phyloP scores from a whole-genome alignment of 2,329 filamentous ascomycete genomes.

The Neonectria ditissima region DNA sequence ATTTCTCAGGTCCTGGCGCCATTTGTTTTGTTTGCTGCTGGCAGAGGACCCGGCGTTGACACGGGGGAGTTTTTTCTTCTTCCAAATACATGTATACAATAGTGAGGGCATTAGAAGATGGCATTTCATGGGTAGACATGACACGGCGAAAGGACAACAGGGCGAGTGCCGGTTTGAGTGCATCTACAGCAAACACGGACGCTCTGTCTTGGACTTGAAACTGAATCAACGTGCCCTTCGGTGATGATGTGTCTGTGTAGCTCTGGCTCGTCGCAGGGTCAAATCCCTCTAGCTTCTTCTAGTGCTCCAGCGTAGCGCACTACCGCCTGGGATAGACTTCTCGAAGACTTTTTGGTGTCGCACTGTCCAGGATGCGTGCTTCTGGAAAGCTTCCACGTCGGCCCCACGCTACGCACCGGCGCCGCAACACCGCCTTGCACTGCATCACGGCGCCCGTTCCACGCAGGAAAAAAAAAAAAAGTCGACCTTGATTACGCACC shows the following conservation, averaged over 20 bases:
- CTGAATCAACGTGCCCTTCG: not conserved
- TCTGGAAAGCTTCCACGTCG: conserved; percentile 45
- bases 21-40: conserved; percentile 13
- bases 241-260: not conserved
- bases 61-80: conserved; percentile 8
- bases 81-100: conserved; percentile 20
- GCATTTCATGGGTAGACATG: conserved; percentile 27
- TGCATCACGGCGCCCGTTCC: conserved; percentile 17
- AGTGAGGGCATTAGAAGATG: conserved; percentile 22
- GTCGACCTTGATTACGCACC: conserved; percentile 14
- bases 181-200: conserved; percentile 1
- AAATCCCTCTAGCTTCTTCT: not conserved
- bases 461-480: conserved; percentile 26
- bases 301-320: not conserved
- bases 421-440: conserved; percentile 5
- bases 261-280: not conserved
- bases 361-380: conserved; percentile 32
- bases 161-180: not conserved
- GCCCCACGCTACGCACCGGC: conserved; percentile 37
- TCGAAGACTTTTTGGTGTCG: not conserved
- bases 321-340: conserved; percentile 11
- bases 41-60: conserved; percentile 31
- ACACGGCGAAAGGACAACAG: conserved; percentile 15
- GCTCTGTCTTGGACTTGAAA: not conserved
- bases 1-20: conserved; percentile 15